Base-by-base conservation (phyloP, 257 asterid genomes). In the Jasminum sambac region DNA sequence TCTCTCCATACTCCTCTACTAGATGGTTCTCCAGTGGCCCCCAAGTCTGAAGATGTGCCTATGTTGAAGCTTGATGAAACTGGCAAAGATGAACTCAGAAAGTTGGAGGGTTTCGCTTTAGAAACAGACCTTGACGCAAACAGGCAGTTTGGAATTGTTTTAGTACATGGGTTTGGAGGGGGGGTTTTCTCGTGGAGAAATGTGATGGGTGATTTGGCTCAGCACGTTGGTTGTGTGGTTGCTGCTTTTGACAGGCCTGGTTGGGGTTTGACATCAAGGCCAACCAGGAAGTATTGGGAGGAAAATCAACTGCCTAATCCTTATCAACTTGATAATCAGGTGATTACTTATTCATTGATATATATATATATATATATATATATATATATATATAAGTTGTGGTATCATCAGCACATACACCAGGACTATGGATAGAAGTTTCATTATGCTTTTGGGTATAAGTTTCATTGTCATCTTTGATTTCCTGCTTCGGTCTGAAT, bases 181-280 rank as follows among this genome's bases (percentile, higher is more conserved):
- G 96, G 98, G 5, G 88, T 87, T 63, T 94, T 94, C 78, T 86
- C 98, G 7, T 94, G 98, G 98, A 91, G 98, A 84, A 85, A 89
- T 68, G 86, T 94, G 59, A 89, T 89, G 89, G 87, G 84, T 46
- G 80, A 70, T 44, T 76, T 94, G 72, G 82, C 97, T 46, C 87
- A 81, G 48, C 96, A 88, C 73, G 79, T 79, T 46, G 96, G 98
- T 81, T 94, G 95, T 79, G 74, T 87, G 6, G 97, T 94, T 58
- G 89, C 83, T 75, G 96, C 98, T 76, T 94, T 91, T 77, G 97
- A 94, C 74, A 81, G 98, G 75, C 97, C 98, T 67, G 98, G 98
- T 58, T 94, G 98, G 96, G 97, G 98, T 74, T 74, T 94, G 84
- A 90, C 98, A 44, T 91, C 98, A 71, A 87, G 98, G 81, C 96